Conservation (phyloP, 225 moss, liverwort and hornwort genomes). For the Marchantia polymorpha region DNA sequence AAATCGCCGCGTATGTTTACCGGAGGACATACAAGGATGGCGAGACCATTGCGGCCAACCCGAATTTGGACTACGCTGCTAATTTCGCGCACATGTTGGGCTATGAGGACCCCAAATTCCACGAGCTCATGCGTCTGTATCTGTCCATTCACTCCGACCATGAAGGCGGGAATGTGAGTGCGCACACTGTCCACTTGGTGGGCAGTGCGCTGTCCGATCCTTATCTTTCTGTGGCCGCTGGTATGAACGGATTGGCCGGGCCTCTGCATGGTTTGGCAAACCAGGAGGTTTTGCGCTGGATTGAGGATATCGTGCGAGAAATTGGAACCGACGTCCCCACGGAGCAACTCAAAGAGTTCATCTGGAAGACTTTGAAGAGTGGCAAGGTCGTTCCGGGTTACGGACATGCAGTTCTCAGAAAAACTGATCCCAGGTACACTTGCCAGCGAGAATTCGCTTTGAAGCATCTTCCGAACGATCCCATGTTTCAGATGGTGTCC, state of each 20-base stretch:
- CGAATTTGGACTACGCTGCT: slow-evolving; percentile 61
- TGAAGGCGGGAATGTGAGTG: too few species aligned
- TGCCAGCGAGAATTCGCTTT: slow-evolving; percentile 52
- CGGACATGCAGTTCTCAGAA: slow-evolving; percentile 73
- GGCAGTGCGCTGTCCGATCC: too few species aligned
- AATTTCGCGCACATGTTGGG: slow-evolving; percentile 83
- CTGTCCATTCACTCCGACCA: slow-evolving; percentile 78
- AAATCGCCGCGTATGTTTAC: slow-evolving; percentile 67
- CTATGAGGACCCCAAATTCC: slow-evolving; percentile 55
- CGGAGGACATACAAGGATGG: slow-evolving; percentile 59
- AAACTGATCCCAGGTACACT: slow-evolving; percentile 69
- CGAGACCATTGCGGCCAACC: slow-evolving; percentile 57
- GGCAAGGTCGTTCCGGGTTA: slow-evolving; percentile 73
- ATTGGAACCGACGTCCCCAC: slow-evolving; percentile 68
- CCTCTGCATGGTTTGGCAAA: slow-evolving; percentile 73
- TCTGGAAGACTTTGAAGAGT: too few species aligned
- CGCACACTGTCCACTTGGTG: too few species aligned
- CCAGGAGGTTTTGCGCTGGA: too few species aligned
- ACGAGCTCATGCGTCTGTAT: slow-evolving; percentile 77
- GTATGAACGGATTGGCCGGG: slow-evolving; percentile 70
- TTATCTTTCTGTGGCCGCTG: slow-evolving; percentile 65
- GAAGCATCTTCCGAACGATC: slow-evolving; percentile 47
- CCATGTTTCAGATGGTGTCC: slow-evolving; percentile 56
- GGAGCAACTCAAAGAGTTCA: slow-evolving; percentile 63
- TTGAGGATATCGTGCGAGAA: slow-evolving; percentile 61